These are phyloP conservation scores for Kappamyces sp. DNA, from an alignment of 192 early-diverging fungal species.

Conservation along the genomic window DNA sequence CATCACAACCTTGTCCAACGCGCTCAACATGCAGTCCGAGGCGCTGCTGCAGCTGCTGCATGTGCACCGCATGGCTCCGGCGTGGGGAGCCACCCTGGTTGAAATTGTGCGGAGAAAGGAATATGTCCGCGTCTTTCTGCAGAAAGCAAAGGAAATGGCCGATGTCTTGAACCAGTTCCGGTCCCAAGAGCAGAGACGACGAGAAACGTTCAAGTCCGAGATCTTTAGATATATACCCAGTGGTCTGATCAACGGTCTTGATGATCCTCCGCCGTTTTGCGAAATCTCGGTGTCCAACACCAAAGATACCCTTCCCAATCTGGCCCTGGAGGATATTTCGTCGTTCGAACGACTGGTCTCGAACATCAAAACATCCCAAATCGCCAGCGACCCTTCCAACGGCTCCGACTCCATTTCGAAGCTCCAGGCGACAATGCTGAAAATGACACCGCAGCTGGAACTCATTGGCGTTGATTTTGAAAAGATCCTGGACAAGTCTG, in stretches of 20 bases:
- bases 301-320: constrained; percentile 31
- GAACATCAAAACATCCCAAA: constrained; percentile 22
- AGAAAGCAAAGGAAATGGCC: constrained; percentile 37
- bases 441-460: constrained; percentile 41
- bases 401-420: constrained; percentile 33
- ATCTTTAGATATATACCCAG: constrained; percentile 39
- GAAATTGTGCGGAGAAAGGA: constrained; percentile 47
- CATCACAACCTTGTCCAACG: constrained; percentile 8
- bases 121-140: constrained; percentile 34
- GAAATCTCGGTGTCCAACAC: constrained; percentile 34
- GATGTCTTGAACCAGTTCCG: constrained; percentile 28
- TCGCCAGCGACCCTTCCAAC: constrained; percentile 1
- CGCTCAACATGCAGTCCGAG: constrained; percentile 21
- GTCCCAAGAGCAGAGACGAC: constrained; percentile 27
- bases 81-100: constrained; percentile 41
- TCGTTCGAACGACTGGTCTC: constrained; percentile 39
- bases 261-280: constrained; percentile 34
- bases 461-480: constrained; percentile 37
- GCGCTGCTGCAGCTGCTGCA: constrained; percentile 44
- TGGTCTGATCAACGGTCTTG: constrained; percentile 33
- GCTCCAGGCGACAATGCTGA: constrained; percentile 41
- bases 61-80: constrained; percentile 48
- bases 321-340: constrained; percentile 31
- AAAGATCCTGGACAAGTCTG: constrained; percentile 21
- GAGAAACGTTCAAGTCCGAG: constrained; percentile 37